Evolutionary conservation across 139 green algal species (phyloP), one percentile per base, ranked within the genome.

Genomic region (Pseudopediastrum boryanum): DNA sequence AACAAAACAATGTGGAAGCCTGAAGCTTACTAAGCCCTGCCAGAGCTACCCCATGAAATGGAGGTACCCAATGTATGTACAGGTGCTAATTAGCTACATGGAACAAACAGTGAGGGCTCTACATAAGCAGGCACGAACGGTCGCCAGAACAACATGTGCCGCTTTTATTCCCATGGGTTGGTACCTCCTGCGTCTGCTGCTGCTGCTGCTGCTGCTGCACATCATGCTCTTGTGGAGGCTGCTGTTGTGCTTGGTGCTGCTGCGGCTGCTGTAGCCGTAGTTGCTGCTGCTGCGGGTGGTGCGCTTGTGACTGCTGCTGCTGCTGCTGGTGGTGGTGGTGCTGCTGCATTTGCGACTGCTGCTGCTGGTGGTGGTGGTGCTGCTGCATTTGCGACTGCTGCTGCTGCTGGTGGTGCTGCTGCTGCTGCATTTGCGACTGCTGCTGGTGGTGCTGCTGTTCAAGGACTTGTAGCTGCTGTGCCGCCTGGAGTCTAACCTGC

Each of bases 361-460:
- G 19, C 36, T 35, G 23, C 29, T 43, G 19, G 41, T 52, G 41
- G 58, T 69, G 56, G 13, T 78, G 71, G 56, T 69, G 36, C 38
- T 31, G 13, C 25, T 43, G 44, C 62, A 29, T 38, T 27, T n/a
- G 27, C 21, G 54, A 39, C 41, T 51, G 48, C 70, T 54, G 52
- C 27, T 19, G 62, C 33, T 1, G 35, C 36, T 31, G 48, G 16
- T 19, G 48, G 16, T 19, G 48, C 48, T 58, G 25, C 69, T 66
- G 29, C 72, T 79, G 38, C 72, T 43, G 59, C 72, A 71, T 70
- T 29, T 43, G 46, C 13, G 33, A 21, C 16, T 10, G 58, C 25
- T 35, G 58, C n/a, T 66, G n/a, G 54, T 64, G 54, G 2, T 41
- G n/a, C 10, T 75, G 67, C 29, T 44, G 67, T 31, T 16, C n/a